phyloP scores from a whole-genome alignment of 768 basidiomycete genomes.

The Sarcomyxa edulis region DNA sequence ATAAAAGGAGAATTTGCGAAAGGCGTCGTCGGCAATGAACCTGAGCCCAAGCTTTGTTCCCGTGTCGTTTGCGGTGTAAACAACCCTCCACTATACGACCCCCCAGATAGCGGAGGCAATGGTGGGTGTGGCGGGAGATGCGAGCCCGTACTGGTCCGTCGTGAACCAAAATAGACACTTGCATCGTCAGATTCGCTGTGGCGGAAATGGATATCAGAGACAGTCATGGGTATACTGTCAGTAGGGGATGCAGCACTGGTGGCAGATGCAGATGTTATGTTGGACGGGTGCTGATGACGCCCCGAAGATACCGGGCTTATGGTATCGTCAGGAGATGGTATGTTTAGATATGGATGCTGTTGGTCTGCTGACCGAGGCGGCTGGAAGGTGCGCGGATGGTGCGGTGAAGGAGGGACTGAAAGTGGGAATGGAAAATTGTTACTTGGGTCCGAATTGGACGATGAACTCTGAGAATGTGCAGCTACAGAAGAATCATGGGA shows the following conservation, averaged over 20 bases:
- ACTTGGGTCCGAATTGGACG: slow-evolving; percentile 15
- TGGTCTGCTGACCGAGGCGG: slow-evolving; percentile 11
- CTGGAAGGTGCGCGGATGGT: slow-evolving; percentile 26
- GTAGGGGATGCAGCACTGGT: slow-evolving; percentile 43
- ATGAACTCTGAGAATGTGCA: slow-evolving; percentile 11
- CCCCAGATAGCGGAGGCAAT: too few species aligned
- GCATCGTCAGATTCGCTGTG: slow-evolving; percentile 31
- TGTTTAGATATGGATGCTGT: slow-evolving; percentile 14
- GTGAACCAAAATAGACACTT: slow-evolving; percentile 16
- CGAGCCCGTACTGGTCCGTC: slow-evolving; percentile 25
- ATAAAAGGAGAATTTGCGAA: too few species aligned
- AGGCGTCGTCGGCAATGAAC: too few species aligned
- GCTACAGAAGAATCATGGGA: too few species aligned
- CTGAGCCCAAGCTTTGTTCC: too few species aligned
- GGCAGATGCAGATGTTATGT: slow-evolving; percentile 23
- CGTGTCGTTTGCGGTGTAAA: too few species aligned
- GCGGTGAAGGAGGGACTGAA: slow-evolving; percentile 37
- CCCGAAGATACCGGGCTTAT: slow-evolving; percentile 4
- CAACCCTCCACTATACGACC: too few species aligned
- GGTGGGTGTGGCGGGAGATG: slow-evolving; percentile 38
- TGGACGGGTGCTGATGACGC: slow-evolving; percentile 22
- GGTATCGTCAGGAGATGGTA: slow-evolving; percentile 7
- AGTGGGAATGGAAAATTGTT: slow-evolving; percentile 40
- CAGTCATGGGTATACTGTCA: slow-evolving; percentile 50
- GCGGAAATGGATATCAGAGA: slow-evolving; percentile 49